phyloP scores from a whole-genome alignment of 1,284 basidiomycete species.

The Kalmanozyma brasiliensis region DNA sequence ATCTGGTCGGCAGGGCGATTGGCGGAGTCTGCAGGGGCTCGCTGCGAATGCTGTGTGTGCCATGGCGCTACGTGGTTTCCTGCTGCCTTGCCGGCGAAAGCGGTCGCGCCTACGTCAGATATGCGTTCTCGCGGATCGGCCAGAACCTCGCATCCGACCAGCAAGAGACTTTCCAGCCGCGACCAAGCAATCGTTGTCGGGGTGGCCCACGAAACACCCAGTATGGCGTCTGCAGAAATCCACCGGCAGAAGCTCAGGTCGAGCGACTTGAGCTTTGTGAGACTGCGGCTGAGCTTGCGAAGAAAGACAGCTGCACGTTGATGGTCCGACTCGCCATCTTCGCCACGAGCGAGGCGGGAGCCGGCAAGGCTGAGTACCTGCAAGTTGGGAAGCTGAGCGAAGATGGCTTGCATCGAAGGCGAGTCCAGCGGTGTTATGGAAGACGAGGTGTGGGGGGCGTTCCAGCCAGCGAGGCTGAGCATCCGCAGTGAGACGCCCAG shows the following conservation, averaged over 20 bases:
- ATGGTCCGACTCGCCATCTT: neutral
- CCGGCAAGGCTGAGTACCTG: constrained; percentile 32
- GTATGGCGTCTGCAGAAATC: constrained; percentile 27
- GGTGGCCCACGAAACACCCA: constrained; percentile 24
- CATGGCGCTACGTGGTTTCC: constrained; percentile 16
- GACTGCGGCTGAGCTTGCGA: constrained; percentile 27
- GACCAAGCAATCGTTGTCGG: constrained; percentile 15
- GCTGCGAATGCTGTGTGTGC: constrained; percentile 25
- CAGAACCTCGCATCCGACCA: constrained; percentile 20
- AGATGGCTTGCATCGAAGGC: constrained; percentile 5
- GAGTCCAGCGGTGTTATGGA: constrained; percentile 7
- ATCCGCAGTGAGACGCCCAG: constrained; percentile 18
- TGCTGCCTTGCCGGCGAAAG: neutral
- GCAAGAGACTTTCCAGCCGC: constrained; percentile 14
- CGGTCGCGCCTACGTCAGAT: too few species aligned
- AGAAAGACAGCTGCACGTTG: constrained; percentile 27
- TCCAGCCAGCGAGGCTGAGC: constrained; percentile 39
- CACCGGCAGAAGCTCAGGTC: constrained; percentile 45
- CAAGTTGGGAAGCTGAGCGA: constrained; percentile 33
- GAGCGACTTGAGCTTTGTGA: constrained; percentile 24
- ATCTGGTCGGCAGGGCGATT: neutral
- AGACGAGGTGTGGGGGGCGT: neutral
- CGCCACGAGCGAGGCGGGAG: constrained; percentile 3
- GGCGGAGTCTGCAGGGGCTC: neutral
- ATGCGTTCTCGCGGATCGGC: constrained; percentile 7